phyloP scores from a whole-genome alignment of 2,329 filamentous ascomycete species.

The Nemania sp. region DNA sequence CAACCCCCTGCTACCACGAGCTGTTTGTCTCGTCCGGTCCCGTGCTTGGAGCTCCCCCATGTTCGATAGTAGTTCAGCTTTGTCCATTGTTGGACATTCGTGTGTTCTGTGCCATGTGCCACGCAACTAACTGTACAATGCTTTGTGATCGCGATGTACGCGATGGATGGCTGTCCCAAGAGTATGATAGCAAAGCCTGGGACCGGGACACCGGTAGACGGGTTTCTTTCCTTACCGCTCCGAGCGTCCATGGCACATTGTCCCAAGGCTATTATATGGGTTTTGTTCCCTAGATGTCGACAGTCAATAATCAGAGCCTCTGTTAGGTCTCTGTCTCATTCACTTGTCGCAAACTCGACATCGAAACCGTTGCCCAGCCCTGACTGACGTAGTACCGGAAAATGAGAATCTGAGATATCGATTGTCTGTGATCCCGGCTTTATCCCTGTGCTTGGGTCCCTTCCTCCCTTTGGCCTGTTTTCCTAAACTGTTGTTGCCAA shows the following conservation, averaged over 20 bases:
- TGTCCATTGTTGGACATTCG: too few relatives aligned
- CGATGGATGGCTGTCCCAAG: too few relatives aligned
- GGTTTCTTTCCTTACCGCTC: conserved; percentile 14
- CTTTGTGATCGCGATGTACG: too few relatives aligned
- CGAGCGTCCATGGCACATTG: background rate
- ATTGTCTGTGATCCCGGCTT: conserved; percentile 11
- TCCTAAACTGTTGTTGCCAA: conserved; percentile 19
- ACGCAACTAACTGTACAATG: too few relatives aligned
- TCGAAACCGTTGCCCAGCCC: conserved; percentile 14
- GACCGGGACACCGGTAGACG: conserved; percentile 7
- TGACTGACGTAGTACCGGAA: background rate
- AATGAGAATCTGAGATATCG: conserved; percentile 8
- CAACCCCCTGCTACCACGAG: too few relatives aligned
- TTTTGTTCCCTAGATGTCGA: background rate
- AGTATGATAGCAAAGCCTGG: background rate
- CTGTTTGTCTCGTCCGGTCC: too few relatives aligned
- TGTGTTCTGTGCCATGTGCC: too few relatives aligned
- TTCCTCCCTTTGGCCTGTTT: background rate
- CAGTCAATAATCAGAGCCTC: conserved; percentile 21
- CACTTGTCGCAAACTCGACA: conserved; percentile 6
- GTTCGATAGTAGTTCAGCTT: too few relatives aligned
- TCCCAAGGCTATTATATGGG: background rate
- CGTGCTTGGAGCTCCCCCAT: too few relatives aligned
- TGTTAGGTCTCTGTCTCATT: conserved; percentile 17
- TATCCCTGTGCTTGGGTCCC: background rate